Evolutionary conservation across 1,139 yeast genomes (phyloP), one percentile per base, ranked within the genome.

Genomic region (Pichia sp.): DNA sequence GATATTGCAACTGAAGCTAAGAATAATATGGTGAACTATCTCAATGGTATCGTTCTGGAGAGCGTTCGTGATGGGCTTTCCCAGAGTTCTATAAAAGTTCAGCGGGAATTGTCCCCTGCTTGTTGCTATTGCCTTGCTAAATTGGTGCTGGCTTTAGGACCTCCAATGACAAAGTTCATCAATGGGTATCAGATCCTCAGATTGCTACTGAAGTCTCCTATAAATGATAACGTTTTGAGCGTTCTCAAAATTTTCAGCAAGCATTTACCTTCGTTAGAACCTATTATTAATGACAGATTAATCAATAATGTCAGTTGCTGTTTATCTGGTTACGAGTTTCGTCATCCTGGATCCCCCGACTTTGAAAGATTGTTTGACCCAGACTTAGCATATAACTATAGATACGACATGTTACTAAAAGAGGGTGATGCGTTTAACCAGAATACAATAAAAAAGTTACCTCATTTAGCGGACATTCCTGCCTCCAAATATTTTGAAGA

Each of bases 61-160:
- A 89, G 86, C 61, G 82, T 92, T 29, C 77, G 92, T 64, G 97
- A 92, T 58, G 95, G 95, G 0, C 75, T 93, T 48, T 79, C 84
- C n/a, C 90, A 86, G 67, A 34, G 51, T 4, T 82, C 81, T 52
- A 65, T 76, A 46, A 83, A 83, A 51, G 74, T 76, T 40, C 76
- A 87, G 60, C 85, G 82, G 64, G 93, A 87, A 52, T 85, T 88
- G 46, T 96, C 90, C 62, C 87, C 90, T 0, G 92, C 97, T 0
- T 83, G 93, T 26, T 93, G 92, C 64, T 90, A 87, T 62, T 93
- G 98, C 67, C 79, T 93, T 51, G 90, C 95, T 0, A 87, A 89
- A 71, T 74, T 93, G 50, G 92, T 97, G 0, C 79, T 80, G 26
- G 95, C 98, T 0, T 90, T 92, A 11, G 97, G 97, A 0, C 96